Conservation (phyloP, 768 basidiomycete species). For the Agaricus bisporus region DNA sequence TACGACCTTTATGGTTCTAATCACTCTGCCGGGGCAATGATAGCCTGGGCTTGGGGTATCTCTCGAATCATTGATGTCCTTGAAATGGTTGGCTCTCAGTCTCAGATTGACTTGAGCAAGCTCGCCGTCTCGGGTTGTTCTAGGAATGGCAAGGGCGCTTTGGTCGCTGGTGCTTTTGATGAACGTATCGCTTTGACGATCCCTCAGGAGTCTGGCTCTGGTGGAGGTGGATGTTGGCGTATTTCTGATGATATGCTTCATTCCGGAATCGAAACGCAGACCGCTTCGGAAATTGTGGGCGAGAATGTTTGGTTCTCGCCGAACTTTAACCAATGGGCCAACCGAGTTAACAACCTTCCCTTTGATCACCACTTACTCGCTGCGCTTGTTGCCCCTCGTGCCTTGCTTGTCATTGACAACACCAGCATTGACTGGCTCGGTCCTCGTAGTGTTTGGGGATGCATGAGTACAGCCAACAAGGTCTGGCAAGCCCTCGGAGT, state of each 20-base stretch:
- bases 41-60: conserved; percentile 59
- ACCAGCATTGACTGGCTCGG: conserved; percentile 53
- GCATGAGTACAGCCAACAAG: conserved; percentile 43
- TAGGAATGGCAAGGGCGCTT: conserved; percentile 55
- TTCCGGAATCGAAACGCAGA: conserved; percentile 41
- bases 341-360: conserved; percentile 39
- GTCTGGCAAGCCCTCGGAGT: conserved; percentile 47
- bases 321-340: conserved; percentile 40
- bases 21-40: conserved; percentile 47
- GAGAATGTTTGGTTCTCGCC: conserved; percentile 62
- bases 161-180: conserved; percentile 55
- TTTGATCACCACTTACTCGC: conserved; percentile 56
- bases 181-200: conserved; percentile 52
- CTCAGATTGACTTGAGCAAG: conserved; percentile 40
- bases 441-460: conserved; percentile 42
- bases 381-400: conserved; percentile 50
- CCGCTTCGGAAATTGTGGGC: conserved; percentile 49
- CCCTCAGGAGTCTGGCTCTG: conserved; percentile 58
- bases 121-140: conserved; percentile 57
- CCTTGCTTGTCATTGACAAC: conserved; percentile 48
- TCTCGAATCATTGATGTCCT: conserved; percentile 57
- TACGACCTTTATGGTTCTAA: conserved; percentile 46
- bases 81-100: conserved; percentile 29
- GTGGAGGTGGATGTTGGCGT: conserved; percentile 57
- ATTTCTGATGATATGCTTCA: conserved; percentile 43